Evolutionary conservation across 768 basidiomycete species (phyloP), one percentile per base, ranked within the genome.

Genomic region (Phylloporus sp.): DNA sequence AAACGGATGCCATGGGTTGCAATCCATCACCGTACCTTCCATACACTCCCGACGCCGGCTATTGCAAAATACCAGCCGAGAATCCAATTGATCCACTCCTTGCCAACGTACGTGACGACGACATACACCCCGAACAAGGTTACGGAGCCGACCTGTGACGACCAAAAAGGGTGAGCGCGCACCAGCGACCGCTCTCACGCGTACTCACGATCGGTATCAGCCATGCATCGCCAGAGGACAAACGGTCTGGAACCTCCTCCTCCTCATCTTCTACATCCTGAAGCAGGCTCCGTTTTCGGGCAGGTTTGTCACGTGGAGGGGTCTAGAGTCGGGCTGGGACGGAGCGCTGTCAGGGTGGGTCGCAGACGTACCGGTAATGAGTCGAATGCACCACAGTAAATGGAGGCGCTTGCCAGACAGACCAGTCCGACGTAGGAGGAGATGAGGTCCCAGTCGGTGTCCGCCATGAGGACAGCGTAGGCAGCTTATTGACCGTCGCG

Each of bases 21-120:
- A 43, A 36, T 9, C n/a, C 31, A 28, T 32, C 2, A 15, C 10
- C 51, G 15, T 32, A 70, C 88, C 74, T 80, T 82, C 80, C 86
- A 85, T 23, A 88, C 80, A 56, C 81, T 82, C 23, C 79, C 82
- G 9, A 84, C 75, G 0, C 85, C 85, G 5, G 77, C 76, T 24
- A 88, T 28, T 22, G 85, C 77, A 56, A 88, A 88, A 59, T 88
- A 91, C 81, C 80, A 84, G 6, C 79, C 85, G 22, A 95, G 72
- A 6, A 93, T 58, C 77, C 79, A 80, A 69, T 95, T 95, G 50
- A 95, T 81, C 85, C 89, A 90, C 52, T 83, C 82, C 58, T 79
- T 81, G 28, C 91, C 90, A 47, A 88, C 70, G 65, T 85, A 91
- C 61, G 82, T 86, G 50, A 95, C 76, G 24, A 88, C 67, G 49